Conservation (phyloP, 2,329 filamentous ascomycete genomes). For the Pseudopithomyces chartarum region DNA sequence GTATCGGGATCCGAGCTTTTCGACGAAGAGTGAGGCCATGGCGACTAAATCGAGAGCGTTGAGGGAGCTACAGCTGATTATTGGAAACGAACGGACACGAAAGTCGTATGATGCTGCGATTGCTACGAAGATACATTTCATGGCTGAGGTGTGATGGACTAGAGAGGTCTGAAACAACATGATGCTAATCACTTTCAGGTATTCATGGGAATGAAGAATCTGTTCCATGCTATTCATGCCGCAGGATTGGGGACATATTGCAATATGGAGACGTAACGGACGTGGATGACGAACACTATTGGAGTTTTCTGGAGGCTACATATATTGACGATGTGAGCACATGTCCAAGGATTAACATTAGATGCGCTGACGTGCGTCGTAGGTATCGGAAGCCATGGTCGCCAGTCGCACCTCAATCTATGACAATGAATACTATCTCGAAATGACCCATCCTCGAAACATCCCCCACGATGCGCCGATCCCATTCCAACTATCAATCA, state of each 20-base stretch:
- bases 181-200: conserved; percentile 8
- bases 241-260: conserved; percentile 33
- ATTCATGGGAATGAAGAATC: conserved; percentile 27
- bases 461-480: conserved; percentile 9
- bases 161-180: neutral
- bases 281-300: conserved; percentile 34
- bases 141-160: conserved; percentile 32
- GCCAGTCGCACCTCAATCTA: conserved; percentile 33
- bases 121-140: conserved; percentile 36
- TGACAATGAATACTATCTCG: conserved; percentile 35
- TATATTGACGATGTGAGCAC: conserved; percentile 39
- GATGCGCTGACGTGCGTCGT: conserved; percentile 8
- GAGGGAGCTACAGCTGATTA: conserved; percentile 26
- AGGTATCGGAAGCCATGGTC: conserved; percentile 39
- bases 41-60: conserved; percentile 32
- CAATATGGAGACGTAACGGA: conserved; percentile 24
- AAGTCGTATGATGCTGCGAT: conserved; percentile 32
- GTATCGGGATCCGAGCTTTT: conserved; percentile 24
- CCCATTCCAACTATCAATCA: conserved; percentile 23
- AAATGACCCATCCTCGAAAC: conserved; percentile 25
- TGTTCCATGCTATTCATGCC: conserved; percentile 36
- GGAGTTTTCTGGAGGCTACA: conserved; percentile 37
- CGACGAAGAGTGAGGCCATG: conserved; percentile 22
- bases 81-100: conserved; percentile 12
- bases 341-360: neutral